Base-by-base conservation (phyloP, 1,284 basidiomycete species). In the Trametes polyzona region DNA sequence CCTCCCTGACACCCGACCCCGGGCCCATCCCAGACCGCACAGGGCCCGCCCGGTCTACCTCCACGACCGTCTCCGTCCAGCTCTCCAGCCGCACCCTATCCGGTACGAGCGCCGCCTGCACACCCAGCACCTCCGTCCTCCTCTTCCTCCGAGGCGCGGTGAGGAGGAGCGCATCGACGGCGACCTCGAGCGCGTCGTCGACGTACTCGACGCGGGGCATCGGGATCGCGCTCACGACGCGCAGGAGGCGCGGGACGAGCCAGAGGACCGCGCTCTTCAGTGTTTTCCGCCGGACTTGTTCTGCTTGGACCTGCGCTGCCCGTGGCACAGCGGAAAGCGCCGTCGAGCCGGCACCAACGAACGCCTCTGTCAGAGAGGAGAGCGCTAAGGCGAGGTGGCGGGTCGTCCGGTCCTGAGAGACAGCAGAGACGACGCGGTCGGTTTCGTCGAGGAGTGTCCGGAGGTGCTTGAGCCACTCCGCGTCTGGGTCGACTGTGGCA, bases 31-130 rank as follows among this genome's bases (percentile, higher is more conserved):
- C 33, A 12, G 23, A n/a, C 6, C 17, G 21, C 4, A 23, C 32
- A 27, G 11, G 36, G 29, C 12, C 50, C 43, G 16, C 58, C 58
- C 69, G 67, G 0, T 67, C 62, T 64, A 77, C 70, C 51, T 76
- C 72, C 6, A 82, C 65, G 27, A 67, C 63, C 24, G 80, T 52
- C 61, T 82, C 79, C 48, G 71, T 78, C 71, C 70, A 76, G 42
- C 76, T 77, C 63, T 70, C 72, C 41, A 82, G 57, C n/a, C 66
- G 62, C 2, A 82, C 58, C 40, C 73, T 69, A 59, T 81, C 80
- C 4, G 80, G 80, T 0, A 79, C 60, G 30, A 81, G 66, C 7
- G 72, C 70, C 50, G 69, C 41, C 52, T 56, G 24, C 41, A 55
- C 27, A 40, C 56, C 50, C 24, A 48, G n/a, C 11, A 35, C 35